Evolutionary conservation across 495 filamentous ascomycete species (phyloP).

Genomic region (Penicillium steckii): DNA sequence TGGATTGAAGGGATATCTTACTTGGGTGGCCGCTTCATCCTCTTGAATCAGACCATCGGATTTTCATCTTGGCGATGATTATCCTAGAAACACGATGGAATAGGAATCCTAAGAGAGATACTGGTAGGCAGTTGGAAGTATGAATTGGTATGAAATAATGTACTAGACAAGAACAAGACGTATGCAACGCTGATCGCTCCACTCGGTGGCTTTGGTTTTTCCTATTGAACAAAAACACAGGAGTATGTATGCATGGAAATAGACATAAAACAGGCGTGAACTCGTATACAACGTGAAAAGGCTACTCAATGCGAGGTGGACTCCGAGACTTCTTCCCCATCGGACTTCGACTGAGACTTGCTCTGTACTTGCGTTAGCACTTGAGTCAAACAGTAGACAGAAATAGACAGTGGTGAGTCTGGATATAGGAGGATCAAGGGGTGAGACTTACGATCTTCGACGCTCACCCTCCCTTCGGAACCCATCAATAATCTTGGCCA

Average conservation of each 20-base stretch:
- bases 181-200: too few relatives aligned
- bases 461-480: conserved; percentile 80
- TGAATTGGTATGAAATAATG: too few relatives aligned
- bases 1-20: too few relatives aligned
- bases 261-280: conserved; percentile 12
- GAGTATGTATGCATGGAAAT: conserved; percentile 15
- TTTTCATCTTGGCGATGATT: too few relatives aligned
- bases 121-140: too few relatives aligned
- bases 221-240: background rate
- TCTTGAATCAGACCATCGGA: too few relatives aligned
- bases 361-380: conserved; percentile 14
- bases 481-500: conserved; percentile 79
- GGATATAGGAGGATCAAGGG: background rate
- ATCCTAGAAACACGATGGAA: too few relatives aligned
- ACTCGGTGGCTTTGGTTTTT: too few relatives aligned
- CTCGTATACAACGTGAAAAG: conserved; percentile 8
- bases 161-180: too few relatives aligned
- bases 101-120: too few relatives aligned
- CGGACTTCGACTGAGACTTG: conserved; percentile 32
- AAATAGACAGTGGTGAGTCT: background rate
- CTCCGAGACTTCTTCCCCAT: conserved; percentile 40
- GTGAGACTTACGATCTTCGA: conserved; percentile 65
- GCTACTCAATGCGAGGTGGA: conserved; percentile 46
- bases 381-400: background rate
- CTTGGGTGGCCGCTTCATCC: too few relatives aligned